phyloP scores from a whole-genome alignment of 305 asterid genomes.

The Vinca major region DNA sequence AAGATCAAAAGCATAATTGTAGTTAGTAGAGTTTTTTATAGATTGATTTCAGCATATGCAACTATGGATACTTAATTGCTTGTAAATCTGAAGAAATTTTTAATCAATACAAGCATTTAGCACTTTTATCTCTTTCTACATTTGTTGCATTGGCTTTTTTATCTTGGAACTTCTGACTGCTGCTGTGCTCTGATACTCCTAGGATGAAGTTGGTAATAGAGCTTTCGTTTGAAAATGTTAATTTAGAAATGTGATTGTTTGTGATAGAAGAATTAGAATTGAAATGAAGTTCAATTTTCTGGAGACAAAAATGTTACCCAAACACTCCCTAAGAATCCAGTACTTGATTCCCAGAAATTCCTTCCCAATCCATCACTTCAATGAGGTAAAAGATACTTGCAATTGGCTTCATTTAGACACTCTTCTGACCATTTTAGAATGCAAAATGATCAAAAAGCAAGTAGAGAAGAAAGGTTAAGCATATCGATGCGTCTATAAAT shows the following conservation, averaged over 20 bases:
- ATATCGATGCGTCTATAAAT: background rate
- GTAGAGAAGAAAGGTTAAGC: background rate
- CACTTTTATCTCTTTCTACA: background rate
- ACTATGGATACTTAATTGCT: background rate
- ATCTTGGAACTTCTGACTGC: background rate
- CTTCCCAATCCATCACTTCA: background rate
- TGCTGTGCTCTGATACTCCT: too few relatives aligned
- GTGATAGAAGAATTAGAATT: too few relatives aligned
- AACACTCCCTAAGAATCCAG: background rate
- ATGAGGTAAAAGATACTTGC: background rate
- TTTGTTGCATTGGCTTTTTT: background rate
- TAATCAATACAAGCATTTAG: background rate
- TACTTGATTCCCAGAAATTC: background rate
- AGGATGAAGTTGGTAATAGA: too few relatives aligned
- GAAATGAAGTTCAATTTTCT: too few relatives aligned
- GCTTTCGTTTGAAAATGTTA: too few relatives aligned
- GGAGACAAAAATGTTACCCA: too few relatives aligned
- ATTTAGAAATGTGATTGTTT: too few relatives aligned
- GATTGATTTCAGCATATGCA: background rate
- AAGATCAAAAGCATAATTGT: background rate
- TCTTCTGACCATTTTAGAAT: background rate
- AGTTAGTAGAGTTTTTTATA: background rate
- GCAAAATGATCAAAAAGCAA: background rate
- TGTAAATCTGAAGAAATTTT: background rate
- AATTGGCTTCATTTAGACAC: background rate